Evolutionary conservation across 1,284 basidiomycete species (phyloP).

Genomic region (Polyporus tsugae): DNA sequence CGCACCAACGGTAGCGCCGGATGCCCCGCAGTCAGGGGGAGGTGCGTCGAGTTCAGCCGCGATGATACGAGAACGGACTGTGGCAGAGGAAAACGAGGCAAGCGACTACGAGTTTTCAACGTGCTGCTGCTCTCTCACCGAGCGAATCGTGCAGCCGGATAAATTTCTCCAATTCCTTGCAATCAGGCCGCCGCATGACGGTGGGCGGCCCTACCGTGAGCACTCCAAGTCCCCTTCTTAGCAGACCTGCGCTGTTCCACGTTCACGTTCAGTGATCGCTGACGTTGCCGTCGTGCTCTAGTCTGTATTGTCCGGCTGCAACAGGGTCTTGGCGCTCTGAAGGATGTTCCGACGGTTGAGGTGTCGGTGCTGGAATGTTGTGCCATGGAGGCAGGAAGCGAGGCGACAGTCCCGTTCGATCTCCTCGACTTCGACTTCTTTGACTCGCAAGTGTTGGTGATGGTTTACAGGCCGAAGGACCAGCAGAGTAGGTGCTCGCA

Average conservation of each 20-base stretch:
- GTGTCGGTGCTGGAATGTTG: conserved; percentile 37
- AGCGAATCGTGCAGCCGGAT: conserved; percentile 34
- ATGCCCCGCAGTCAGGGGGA: conserved; percentile 20
- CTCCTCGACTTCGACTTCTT: conserved; percentile 78
- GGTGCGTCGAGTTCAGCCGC: conserved; percentile 15
- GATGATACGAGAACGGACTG: conserved; percentile 61
- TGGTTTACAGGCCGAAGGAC: conserved; percentile 54
- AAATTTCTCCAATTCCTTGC: conserved; percentile 37
- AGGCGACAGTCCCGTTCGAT: conserved; percentile 45
- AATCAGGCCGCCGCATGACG: conserved; percentile 37
- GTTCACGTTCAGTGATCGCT: conserved; percentile 29
- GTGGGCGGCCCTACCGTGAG: conserved; percentile 36
- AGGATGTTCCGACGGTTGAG: conserved; percentile 29
- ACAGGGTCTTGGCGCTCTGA: conserved; percentile 30
- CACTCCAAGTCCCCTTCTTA: conserved; percentile 15
- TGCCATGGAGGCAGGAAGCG: conserved; percentile 30
- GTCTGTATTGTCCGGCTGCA: conserved; percentile 38
- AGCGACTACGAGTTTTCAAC: conserved; percentile 36
- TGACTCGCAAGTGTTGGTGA: conserved; percentile 71
- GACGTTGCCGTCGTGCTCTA: conserved; percentile 27
- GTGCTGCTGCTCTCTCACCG: conserved; percentile 26
- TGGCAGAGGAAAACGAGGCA: conserved; percentile 56
- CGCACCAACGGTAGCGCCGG: conserved; percentile 19
- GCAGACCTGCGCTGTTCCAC: conserved; percentile 26
- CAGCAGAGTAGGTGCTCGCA: conserved; percentile 36